Evolutionary conservation across 176 grass and related monocot species (phyloP).

Genomic region (Lolium multiflorum): DNA sequence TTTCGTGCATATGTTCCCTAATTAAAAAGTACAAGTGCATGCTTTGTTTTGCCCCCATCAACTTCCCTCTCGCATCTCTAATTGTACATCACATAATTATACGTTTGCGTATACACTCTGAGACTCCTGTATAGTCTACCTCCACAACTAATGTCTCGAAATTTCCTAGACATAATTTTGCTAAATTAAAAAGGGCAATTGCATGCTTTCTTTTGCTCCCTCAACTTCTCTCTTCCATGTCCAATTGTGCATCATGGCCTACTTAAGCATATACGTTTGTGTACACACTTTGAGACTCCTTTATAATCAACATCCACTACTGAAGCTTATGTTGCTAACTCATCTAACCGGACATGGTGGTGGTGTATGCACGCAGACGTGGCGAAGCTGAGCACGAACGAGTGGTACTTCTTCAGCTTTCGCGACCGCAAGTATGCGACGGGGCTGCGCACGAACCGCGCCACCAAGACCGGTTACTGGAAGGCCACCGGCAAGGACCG

Average conservation of each 20-base stretch:
- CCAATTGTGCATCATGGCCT: neutral
- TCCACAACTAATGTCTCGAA: too few relatives aligned
- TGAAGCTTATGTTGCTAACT: neutral
- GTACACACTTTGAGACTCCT: neutral
- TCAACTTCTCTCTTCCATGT: neutral
- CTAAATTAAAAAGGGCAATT: neutral
- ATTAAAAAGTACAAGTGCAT: too few relatives aligned
- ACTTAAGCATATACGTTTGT: neutral
- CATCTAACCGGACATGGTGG: neutral
- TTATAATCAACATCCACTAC: neutral
- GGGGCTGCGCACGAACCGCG: slow-evolving; percentile 73
- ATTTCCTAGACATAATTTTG: too few relatives aligned
- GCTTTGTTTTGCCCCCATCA: too few relatives aligned
- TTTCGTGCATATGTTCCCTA: too few relatives aligned
- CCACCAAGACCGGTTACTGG: slow-evolving; percentile 84
- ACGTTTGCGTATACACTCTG: too few relatives aligned
- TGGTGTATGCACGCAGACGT: slow-evolving; percentile 44
- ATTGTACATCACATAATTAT: too few relatives aligned
- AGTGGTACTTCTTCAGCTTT: slow-evolving; percentile 96
- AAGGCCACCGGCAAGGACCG: slow-evolving; percentile 93
- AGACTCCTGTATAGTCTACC: too few relatives aligned
- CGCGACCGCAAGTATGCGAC: slow-evolving; percentile 89
- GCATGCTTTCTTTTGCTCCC: neutral
- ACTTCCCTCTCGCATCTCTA: too few relatives aligned
- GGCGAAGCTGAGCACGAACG: slow-evolving; percentile 72